Conservation (phyloP, 306 rosid genomes). For the Trifolium subterraneum region DNA sequence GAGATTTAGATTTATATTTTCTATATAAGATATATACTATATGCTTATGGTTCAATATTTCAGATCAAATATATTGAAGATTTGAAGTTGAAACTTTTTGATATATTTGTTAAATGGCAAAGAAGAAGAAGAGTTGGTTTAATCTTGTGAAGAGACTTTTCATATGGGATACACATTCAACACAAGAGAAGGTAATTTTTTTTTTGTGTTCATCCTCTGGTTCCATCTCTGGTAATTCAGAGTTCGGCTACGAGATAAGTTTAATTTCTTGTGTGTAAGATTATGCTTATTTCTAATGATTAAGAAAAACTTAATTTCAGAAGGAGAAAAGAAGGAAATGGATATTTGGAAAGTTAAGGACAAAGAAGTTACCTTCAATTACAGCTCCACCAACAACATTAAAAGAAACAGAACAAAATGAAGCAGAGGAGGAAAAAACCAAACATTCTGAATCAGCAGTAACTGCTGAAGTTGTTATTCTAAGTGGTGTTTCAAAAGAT, state of each 20-base stretch:
- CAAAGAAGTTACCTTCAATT: slow-evolving; percentile 61
- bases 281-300: slow-evolving; percentile 31
- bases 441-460: slow-evolving; percentile 47
- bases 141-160: slow-evolving; percentile 75
- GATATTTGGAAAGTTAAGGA: slow-evolving; percentile 70
- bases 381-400: slow-evolving; percentile 50
- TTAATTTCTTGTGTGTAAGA: background rate
- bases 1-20: slow-evolving; percentile 18
- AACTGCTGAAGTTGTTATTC: slow-evolving; percentile 57
- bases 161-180: slow-evolving; percentile 59
- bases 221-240: too few relatives aligned
- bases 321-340: slow-evolving; percentile 85
- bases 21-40: slow-evolving; percentile 23
- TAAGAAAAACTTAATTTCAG: slow-evolving; percentile 33
- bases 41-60: slow-evolving; percentile 39
- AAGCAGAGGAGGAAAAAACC: slow-evolving; percentile 66
- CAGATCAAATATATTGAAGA: slow-evolving; percentile 45
- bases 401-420: slow-evolving; percentile 38
- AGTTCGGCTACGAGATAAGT: background rate
- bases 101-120: slow-evolving; percentile 67
- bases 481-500: slow-evolving; percentile 47
- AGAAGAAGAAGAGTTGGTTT: slow-evolving; percentile 84
- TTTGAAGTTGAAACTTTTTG: slow-evolving; percentile 39
- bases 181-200: slow-evolving; percentile 65
- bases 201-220: background rate